Evolutionary conservation across 2,329 filamentous ascomycete genomes (phyloP), one percentile per base, ranked within the genome.

Genomic region (Colletotrichum simmondsii): DNA sequence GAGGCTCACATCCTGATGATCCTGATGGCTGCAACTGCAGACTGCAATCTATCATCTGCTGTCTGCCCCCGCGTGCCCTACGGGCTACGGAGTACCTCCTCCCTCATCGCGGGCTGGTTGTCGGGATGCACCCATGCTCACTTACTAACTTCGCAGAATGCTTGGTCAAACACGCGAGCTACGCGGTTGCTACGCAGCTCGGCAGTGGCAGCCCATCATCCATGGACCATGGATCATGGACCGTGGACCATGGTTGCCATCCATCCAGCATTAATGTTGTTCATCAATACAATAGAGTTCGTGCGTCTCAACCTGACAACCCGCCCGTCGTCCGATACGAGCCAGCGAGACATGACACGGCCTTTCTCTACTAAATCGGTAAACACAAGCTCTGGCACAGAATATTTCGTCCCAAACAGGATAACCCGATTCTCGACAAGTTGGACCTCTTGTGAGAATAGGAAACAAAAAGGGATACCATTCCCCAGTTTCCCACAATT

Each of bases 261-360:
- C 37, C 37, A 42, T 42, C 37, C 37, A n/a, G n/a, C 56, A 22
- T 32, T 30, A 59, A 32, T 32, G 56, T 22, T 59, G 30, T 35
- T 37, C 56, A 30, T 24, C 56, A 30, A 59, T 30, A 30, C n/a
- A 46, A 66, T 63, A 58, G 64, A 68, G 58, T 68, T 68, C 42
- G 65, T 72, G 65, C 69, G 69, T 72, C 69, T 52, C 58, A 53
- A 72, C 69, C 65, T 72, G 65, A 63, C 65, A 69, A 72, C 69
- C 65, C 46, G 52, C 26, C 59, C 54, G 56, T 70, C 70, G 54
- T 70, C 65, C 70, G 60, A 65, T 70, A 72, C 66, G 70, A 70
- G 70, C 53, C 16, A 70, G 35, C 59, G 65, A 49, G 46, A 72
- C 70, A 46, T 49, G 28, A 60, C 60, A 49, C 70, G 69, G 69